These are phyloP conservation scores for Picocystis sp. DNA, from an alignment of 163 green algal species.

Conservation along the genomic window DNA sequence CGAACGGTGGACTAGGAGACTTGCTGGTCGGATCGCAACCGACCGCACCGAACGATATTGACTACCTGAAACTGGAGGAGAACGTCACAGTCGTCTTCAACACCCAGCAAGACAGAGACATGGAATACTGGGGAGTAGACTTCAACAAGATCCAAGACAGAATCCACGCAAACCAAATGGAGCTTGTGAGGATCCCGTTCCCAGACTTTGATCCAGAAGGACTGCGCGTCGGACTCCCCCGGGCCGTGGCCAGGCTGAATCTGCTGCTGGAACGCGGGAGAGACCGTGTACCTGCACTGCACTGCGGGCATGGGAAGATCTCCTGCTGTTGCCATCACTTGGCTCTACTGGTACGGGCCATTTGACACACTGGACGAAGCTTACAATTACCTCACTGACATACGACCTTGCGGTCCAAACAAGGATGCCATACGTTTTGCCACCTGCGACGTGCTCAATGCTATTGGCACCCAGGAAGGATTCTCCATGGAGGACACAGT, in stretches of 20 bases:
- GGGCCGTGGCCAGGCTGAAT: conserved; percentile 33
- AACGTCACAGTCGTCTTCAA: conserved; percentile 46
- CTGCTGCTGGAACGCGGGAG: conserved; percentile 18
- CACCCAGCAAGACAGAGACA: conserved; percentile 68
- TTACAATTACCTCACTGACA: conserved; percentile 62
- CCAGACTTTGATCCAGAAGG: conserved; percentile 65
- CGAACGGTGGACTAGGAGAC: conserved; percentile 19
- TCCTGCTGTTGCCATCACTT: conserved; percentile 70
- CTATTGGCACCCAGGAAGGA: conserved; percentile 4
- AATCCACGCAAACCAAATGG: conserved; percentile 31
- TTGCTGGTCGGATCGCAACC: conserved; percentile 56
- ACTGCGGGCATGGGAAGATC: conserved; percentile 79
- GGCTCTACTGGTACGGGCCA: conserved; percentile 56
- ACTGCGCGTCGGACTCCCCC: conserved; percentile 49
- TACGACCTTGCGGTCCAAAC: conserved; percentile 80
- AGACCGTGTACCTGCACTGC: conserved; percentile 85
- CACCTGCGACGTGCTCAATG: conserved; percentile 66
- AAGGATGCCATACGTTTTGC: conserved; percentile 55
- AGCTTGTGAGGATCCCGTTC: conserved; percentile 34
- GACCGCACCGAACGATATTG: conserved; percentile 31
- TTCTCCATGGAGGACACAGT: too few relatives aligned
- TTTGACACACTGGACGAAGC: conserved; percentile 38
- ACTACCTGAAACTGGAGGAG: conserved; percentile 27
- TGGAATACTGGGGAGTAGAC: conserved; percentile 64
- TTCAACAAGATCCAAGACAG: conserved; percentile 19